Evolutionary conservation across 352 stramenopile species (phyloP).

Genomic region (Pythium angustatum): DNA sequence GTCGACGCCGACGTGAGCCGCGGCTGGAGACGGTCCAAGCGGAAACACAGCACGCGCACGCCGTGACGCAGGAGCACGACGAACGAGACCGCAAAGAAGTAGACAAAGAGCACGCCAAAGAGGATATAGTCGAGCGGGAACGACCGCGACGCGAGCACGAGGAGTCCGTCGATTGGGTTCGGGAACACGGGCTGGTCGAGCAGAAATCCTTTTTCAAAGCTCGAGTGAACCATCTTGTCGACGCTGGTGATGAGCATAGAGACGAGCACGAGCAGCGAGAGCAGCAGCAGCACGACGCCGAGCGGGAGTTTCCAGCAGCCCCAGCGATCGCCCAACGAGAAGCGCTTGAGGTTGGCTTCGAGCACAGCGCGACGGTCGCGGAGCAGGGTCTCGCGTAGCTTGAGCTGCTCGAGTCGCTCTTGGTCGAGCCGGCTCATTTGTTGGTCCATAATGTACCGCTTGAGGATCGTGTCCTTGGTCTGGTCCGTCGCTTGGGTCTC

Average conservation of each 20-base stretch:
- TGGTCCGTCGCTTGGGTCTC: constrained; percentile 66
- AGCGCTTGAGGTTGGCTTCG: constrained; percentile 60
- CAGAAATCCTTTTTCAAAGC: constrained; percentile 67
- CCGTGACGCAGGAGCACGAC: constrained; percentile 75
- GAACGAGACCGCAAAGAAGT: constrained; percentile 78
- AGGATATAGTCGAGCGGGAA: constrained; percentile 87
- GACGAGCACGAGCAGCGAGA: constrained; percentile 67
- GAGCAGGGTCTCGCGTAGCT: constrained; percentile 68
- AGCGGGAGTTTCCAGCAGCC: constrained; percentile 75
- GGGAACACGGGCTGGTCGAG: constrained; percentile 62
- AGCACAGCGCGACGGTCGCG: constrained; percentile 67
- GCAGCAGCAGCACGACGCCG: constrained; percentile 54
- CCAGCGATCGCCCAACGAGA: constrained; percentile 43
- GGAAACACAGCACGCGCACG: constrained; percentile 78
- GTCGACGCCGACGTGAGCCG: constrained; percentile 73
- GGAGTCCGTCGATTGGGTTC: constrained; percentile 73
- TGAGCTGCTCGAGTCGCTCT: constrained; percentile 71
- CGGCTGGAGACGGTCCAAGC: constrained; percentile 67
- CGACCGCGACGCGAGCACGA: constrained; percentile 69
- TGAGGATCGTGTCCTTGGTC: constrained; percentile 71
- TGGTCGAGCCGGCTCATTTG: constrained; percentile 70
- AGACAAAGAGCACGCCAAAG: constrained; percentile 76
- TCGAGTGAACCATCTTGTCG: constrained; percentile 79
- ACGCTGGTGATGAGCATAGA: constrained; percentile 80
- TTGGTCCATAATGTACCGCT: constrained; percentile 61